Conservation (phyloP, 2,329 filamentous ascomycete species). For the Fusarium xyrophilum region DNA sequence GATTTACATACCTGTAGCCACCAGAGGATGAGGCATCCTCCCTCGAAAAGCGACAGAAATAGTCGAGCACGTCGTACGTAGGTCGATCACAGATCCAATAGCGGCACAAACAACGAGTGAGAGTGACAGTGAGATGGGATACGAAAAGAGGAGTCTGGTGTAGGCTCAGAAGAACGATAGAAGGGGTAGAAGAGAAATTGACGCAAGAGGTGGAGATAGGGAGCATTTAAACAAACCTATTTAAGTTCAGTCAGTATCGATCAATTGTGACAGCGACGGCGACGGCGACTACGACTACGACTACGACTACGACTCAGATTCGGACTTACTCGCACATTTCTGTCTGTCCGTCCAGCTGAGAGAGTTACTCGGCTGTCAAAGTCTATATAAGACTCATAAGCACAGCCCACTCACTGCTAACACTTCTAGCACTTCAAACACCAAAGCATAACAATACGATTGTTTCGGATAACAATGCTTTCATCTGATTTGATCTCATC, state of each 20-base stretch:
- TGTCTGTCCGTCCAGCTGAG: neutral
- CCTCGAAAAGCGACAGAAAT: neutral
- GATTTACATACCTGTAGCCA: slow-evolving; percentile 34
- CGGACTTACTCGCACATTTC: slow-evolving; percentile 8
- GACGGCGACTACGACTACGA: slow-evolving; percentile 22
- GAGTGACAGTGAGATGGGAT: neutral
- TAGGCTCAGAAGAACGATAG: neutral
- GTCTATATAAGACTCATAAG: too few species aligned
- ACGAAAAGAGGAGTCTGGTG: neutral
- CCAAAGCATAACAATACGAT: neutral
- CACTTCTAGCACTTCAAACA: too few species aligned
- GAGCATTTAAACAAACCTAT: slow-evolving; percentile 18
- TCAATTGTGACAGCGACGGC: neutral
- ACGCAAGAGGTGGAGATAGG: slow-evolving; percentile 6
- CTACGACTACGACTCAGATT: slow-evolving; percentile 23
- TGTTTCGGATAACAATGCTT: neutral
- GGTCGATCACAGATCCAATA: neutral
- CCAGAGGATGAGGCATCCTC: slow-evolving; percentile 34
- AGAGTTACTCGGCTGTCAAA: too few species aligned
- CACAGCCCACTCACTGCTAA: too few species aligned
- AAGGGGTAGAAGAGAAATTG: neutral
- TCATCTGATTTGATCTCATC: neutral
- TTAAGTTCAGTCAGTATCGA: neutral
- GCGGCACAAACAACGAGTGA: neutral
- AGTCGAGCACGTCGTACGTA: slow-evolving; percentile 1